Evolutionary conservation across 495 filamentous ascomycete genomes (phyloP).

Genomic region (Penicillium roqueforti): DNA sequence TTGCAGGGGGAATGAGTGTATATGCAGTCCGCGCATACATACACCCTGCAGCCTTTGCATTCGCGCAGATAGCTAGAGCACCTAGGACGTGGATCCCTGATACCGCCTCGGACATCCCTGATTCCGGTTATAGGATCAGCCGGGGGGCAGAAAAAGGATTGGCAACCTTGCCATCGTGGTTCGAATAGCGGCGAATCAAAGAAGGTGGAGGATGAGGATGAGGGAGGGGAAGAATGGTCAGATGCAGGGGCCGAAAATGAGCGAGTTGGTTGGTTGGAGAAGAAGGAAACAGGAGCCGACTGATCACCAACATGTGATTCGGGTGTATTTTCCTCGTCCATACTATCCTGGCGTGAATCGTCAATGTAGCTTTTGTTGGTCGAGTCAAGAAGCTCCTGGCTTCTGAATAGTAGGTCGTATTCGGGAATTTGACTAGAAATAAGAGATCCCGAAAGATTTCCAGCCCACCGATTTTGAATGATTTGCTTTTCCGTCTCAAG

Average conservation of each 20-base stretch:
- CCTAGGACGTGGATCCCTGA: slow-evolving; percentile 48
- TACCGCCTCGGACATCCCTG: slow-evolving; percentile 21
- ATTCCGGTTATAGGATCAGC: background rate
- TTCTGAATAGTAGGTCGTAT: slow-evolving; percentile 33
- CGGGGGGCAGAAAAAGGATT: slow-evolving; percentile 53
- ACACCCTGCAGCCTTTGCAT: slow-evolving; percentile 52
- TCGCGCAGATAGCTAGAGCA: slow-evolving; percentile 48
- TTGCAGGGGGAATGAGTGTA: slow-evolving; percentile 44
- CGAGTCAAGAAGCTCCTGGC: slow-evolving; percentile 32
- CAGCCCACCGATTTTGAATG: slow-evolving; percentile 31
- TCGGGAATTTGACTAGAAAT: slow-evolving; percentile 8
- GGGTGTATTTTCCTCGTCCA: slow-evolving; percentile 18
- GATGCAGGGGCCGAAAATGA: slow-evolving; percentile 39
- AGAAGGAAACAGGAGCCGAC: slow-evolving; percentile 8
- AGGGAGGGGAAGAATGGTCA: slow-evolving; percentile 40
- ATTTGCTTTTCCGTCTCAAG: slow-evolving; percentile 50
- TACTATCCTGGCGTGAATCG: slow-evolving; percentile 29
- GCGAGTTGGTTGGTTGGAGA: slow-evolving; percentile 20
- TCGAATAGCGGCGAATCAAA: slow-evolving; percentile 36
- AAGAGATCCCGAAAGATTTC: slow-evolving; percentile 8
- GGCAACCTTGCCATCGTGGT: slow-evolving; percentile 53
- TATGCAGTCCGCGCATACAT: slow-evolving; percentile 55
- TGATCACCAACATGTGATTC: slow-evolving; percentile 18
- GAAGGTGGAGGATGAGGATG: slow-evolving; percentile 27
- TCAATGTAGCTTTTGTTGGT: slow-evolving; percentile 42